phyloP scores from a whole-genome alignment of 2,329 filamentous ascomycete genomes.

The Beauveria rudraprayagi region DNA sequence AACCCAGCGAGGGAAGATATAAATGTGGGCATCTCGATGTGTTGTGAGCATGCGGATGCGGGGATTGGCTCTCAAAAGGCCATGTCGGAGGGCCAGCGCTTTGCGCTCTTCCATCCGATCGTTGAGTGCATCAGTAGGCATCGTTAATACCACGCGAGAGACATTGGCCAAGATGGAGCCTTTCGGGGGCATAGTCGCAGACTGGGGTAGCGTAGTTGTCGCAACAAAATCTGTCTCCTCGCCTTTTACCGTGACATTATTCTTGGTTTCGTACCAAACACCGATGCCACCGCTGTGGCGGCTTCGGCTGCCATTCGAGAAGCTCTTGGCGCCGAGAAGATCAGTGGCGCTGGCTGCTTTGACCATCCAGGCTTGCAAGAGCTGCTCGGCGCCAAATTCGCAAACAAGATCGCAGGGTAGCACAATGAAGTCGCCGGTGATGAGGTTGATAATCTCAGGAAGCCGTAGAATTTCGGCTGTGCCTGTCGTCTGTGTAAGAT shows the following conservation, averaged over 20 bases:
- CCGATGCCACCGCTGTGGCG: slow-evolving; percentile 68
- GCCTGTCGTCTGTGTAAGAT: slow-evolving; percentile 73
- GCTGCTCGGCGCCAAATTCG: slow-evolving; percentile 72
- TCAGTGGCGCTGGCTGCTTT: slow-evolving; percentile 62
- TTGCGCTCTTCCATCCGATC: slow-evolving; percentile 73
- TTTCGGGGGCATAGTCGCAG: slow-evolving; percentile 36
- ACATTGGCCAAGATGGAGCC: slow-evolving; percentile 60
- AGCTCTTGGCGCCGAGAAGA: slow-evolving; percentile 42
- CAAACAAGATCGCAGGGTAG: slow-evolving; percentile 91
- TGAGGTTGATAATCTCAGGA: slow-evolving; percentile 67
- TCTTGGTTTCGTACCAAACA: slow-evolving; percentile 85
- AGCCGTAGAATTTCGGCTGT: slow-evolving; percentile 84
- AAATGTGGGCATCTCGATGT: slow-evolving; percentile 87
- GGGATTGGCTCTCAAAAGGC: slow-evolving; percentile 65
- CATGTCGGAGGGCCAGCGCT: slow-evolving; percentile 65
- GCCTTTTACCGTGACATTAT: slow-evolving; percentile 67
- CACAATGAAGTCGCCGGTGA: slow-evolving; percentile 81
- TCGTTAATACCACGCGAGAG: slow-evolving; percentile 74
- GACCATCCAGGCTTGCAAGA: slow-evolving; percentile 90
- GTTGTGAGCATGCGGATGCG: slow-evolving; percentile 73
- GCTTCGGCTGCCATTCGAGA: slow-evolving; percentile 29
- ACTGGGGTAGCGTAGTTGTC: slow-evolving; percentile 57
- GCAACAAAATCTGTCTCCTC: slow-evolving; percentile 92
- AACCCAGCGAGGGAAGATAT: slow-evolving; percentile 88
- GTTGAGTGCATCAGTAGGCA: slow-evolving; percentile 82